Evolutionary conservation across 2,329 filamentous ascomycete species (phyloP).

Genomic region (Ophioceras dolichostomum): DNA sequence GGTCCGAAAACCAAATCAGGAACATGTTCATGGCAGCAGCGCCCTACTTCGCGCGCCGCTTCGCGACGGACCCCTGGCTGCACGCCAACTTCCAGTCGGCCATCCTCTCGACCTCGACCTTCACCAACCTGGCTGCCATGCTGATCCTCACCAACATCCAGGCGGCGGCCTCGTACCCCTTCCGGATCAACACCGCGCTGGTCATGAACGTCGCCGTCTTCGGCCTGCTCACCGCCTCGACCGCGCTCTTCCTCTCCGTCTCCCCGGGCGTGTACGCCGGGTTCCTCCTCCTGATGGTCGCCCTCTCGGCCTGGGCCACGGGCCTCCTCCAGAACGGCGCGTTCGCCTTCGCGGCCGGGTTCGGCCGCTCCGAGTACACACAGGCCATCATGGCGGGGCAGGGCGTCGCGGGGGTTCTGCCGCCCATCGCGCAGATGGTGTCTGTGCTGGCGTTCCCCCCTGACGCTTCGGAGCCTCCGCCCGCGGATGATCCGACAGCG

Average conservation of each 20-base stretch:
- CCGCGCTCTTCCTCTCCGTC: constrained; percentile 50
- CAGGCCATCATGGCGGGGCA: constrained; percentile 96
- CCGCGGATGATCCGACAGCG: constrained; percentile 6
- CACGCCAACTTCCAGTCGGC: constrained; percentile 77
- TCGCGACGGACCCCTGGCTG: constrained; percentile 58
- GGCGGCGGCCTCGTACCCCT: constrained; percentile 72
- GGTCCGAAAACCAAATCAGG: constrained; percentile 46
- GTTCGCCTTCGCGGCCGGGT: constrained; percentile 82
- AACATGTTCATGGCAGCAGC: constrained; percentile 97
- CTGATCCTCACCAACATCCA: constrained; percentile 71
- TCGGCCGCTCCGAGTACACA: constrained; percentile 77
- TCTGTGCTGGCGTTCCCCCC: constrained; percentile 59
- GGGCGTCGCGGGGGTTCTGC: constrained; percentile 80
- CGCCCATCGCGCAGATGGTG: constrained; percentile 74
- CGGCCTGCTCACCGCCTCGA: constrained; percentile 67
- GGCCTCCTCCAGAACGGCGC: constrained; percentile 88
- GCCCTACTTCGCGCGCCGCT: constrained; percentile 82
- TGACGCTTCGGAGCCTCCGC: constrained; percentile 8
- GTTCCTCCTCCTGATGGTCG: constrained; percentile 75
- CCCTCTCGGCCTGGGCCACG: constrained; percentile 64
- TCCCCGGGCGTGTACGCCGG: constrained; percentile 58
- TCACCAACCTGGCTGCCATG: constrained; percentile 69
- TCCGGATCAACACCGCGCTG: constrained; percentile 69
- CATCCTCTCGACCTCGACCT: constrained; percentile 74
- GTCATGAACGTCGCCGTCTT: constrained; percentile 69